Evolutionary conservation across 352 stramenopile genomes (phyloP).

Genomic region (Phytophthora crassamura): DNA sequence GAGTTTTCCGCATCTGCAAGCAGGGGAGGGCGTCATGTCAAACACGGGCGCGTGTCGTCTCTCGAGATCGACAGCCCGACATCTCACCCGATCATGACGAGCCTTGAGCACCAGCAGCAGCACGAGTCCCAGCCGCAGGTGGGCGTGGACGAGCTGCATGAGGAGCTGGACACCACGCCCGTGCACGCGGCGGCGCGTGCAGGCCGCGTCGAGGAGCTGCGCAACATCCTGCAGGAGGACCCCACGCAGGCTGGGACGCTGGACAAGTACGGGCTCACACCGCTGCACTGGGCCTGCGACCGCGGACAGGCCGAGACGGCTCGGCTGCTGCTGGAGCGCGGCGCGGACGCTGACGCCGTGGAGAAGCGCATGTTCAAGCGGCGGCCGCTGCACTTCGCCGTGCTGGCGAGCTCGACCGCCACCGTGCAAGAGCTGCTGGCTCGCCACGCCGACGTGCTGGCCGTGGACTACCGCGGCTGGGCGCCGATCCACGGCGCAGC

Average conservation of each 20-base stretch:
- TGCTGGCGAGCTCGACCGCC: slow-evolving; percentile 43
- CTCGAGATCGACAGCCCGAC: slow-evolving; percentile 1
- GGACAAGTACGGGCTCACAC: slow-evolving; percentile 79
- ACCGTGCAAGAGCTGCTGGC: slow-evolving; percentile 50
- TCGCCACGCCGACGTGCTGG: slow-evolving; percentile 46
- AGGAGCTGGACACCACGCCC: slow-evolving; percentile 63
- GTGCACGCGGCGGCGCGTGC: slow-evolving; percentile 67
- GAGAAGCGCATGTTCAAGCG: slow-evolving; percentile 77
- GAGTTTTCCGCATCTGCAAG: slow-evolving; percentile 2
- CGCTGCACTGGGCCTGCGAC: slow-evolving; percentile 79
- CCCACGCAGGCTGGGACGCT: slow-evolving; percentile 33
- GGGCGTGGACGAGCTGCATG: slow-evolving; percentile 72
- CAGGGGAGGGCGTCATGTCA: slow-evolving; percentile 8
- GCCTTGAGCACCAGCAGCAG: slow-evolving; percentile 34
- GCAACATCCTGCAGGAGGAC: slow-evolving; percentile 41
- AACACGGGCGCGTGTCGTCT: slow-evolving; percentile 5
- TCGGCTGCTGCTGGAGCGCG: slow-evolving; percentile 43
- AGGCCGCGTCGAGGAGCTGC: slow-evolving; percentile 47
- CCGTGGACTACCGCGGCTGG: slow-evolving; percentile 67
- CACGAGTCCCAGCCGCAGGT: slow-evolving; percentile 47
- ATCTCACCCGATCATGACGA: slow-evolving; percentile 30
- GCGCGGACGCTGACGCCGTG: slow-evolving; percentile 55
- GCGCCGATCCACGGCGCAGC: slow-evolving; percentile 59
- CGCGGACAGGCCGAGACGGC: slow-evolving; percentile 43
- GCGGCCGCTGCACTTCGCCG: slow-evolving; percentile 70